These are phyloP conservation scores for Ogataea henricii DNA, from an alignment of 805 yeast genomes.

Conservation along the genomic window DNA sequence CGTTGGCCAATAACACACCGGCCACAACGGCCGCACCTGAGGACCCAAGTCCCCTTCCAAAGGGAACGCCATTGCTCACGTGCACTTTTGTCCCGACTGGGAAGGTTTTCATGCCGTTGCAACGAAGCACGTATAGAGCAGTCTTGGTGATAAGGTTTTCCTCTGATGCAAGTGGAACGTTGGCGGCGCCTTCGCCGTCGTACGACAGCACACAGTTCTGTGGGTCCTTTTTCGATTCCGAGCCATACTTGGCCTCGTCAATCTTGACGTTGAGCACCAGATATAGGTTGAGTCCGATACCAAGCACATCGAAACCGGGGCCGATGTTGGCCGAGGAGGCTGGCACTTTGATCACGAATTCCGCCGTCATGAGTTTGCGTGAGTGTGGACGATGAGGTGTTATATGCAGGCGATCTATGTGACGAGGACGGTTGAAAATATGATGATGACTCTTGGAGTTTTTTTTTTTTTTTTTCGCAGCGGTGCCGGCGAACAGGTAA, in stretches of 20 bases:
- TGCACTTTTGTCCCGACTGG: conserved; percentile 82
- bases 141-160: conserved; percentile 88
- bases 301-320: conserved; percentile 97
- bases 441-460: not conserved
- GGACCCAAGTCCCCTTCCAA: conserved; percentile 96
- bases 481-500: not conserved
- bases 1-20: conserved; percentile 89
- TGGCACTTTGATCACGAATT: conserved; percentile 74
- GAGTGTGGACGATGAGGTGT: not conserved
- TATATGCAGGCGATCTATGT: not conserved
- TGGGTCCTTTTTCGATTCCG: conserved; percentile 59
- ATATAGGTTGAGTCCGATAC: conserved; percentile 80
- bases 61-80: conserved; percentile 88
- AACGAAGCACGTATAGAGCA: conserved; percentile 86
- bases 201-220: conserved; percentile 71
- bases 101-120: conserved; percentile 73
- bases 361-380: conserved; percentile 24
- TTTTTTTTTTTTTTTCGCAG: conserved; percentile 1
- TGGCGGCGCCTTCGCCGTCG: conserved; percentile 72
- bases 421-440: not conserved
- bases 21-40: conserved; percentile 99
- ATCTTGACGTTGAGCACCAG: conserved; percentile 69
- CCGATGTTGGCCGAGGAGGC: conserved; percentile 98
- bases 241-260: conserved; percentile 47
- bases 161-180: conserved; percentile 77